Evolutionary conservation across 257 asterid genomes (phyloP), one percentile per base, ranked within the genome.

Genomic region (Fraxinus cuspidata): DNA sequence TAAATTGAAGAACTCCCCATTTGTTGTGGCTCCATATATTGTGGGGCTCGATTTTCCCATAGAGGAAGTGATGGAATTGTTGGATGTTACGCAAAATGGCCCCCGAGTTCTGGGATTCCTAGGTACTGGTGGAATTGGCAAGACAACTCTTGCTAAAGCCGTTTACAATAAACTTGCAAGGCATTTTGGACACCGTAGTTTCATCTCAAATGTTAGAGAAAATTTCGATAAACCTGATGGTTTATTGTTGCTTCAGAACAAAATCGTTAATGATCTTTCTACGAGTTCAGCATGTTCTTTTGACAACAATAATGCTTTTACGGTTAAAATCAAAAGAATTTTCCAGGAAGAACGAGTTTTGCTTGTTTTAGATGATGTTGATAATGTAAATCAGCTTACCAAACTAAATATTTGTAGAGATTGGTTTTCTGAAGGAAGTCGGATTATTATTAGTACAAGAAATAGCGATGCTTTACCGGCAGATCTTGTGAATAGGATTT

Each of bases 91-190:
- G n/a, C 70, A 3, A 67, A 74, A 71, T 75, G 81, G 69, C 12
- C 77, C 77, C 34, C 58, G 4, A 42, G 70, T 78, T 13, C 6
- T 84, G 37, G 85, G 74, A 19, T 18, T 83, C 8, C 58, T 72
- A 7, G 87, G 87, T n/a, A 78, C 77, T 69, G 83, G 87, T 31
- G 87, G 87, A 71, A 77, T 84, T 40, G 87, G 87, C 27, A 83
- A 83, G 84, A 83, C 84, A 7, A 83, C 87, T 15, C 77, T 80
- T 51, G 71, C 77, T 56, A 84, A 72, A 23, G 81, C 80, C 37
- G 53, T 84, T 35, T 84, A 42, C 19, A 81, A 81, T 58, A 65
- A 58, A 63, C 56, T 79, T 25, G 73, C 31, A 4, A 21, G 40
- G 28, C 12, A 75, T 23, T 84, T 84, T 75, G 74, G 58, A 27